Base-by-base conservation (phyloP, 257 asterid species). In the Fraxinus americana region DNA sequence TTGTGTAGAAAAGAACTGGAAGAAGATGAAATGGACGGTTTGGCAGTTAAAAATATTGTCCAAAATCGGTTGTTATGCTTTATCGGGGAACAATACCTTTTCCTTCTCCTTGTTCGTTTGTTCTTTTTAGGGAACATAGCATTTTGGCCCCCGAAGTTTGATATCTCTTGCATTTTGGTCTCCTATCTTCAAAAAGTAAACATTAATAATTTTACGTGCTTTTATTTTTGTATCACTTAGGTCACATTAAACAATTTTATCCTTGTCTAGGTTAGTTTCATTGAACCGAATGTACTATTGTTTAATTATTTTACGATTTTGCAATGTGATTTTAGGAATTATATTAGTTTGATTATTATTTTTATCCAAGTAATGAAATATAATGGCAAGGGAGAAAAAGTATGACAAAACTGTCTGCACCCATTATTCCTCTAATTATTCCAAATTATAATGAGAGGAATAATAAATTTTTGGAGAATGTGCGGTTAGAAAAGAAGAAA, bases 1-100 rank as follows among this genome's bases (percentile, higher is more conserved):
- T 29, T 29, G 43, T 73, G 43, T 27, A 48, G 21, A 34, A 48
- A 4, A 16, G 45, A 34, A 48, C 4, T 9, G 35, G 35, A 36
- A 54, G 41, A 77, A 1, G 50, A 34, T 1, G 73, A 66, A 66
- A 72, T 5, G 81, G 23, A 79, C 83, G 83, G 86, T 75, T 71
- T 77, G 86, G 80, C 80, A 74, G 88, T 84, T 85, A 77, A 83
- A 74, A 76, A 65, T 35, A 5, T 73, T 29, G 79, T 21, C 43
- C 10, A 63, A 69, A 80, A 71, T 80, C 71, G 80, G 74, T 75
- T 13, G 79, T 72, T 65, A 72, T 38, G 81, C 32, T 79, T 82
- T 87, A 82, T 74, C 71, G 82, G 79, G 79, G 67, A 52, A 34
- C 77, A 21, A 68, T 81, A 84, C 88, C 86, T 83, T 80, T 82